Conservation (phyloP, 257 asterid genomes). For the Solanum clarkiae region DNA sequence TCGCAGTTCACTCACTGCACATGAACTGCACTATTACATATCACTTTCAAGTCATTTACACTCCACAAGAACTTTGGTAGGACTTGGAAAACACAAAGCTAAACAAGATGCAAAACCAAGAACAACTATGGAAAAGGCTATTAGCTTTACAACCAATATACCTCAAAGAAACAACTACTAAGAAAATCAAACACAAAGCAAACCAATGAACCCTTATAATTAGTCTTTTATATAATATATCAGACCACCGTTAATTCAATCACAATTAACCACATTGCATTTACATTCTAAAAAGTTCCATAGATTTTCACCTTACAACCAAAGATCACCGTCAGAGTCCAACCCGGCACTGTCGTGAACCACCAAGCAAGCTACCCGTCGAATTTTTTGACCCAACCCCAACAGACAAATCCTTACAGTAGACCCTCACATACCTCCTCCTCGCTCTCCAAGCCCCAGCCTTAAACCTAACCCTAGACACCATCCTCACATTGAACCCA, state of each 20-base stretch:
- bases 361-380: slow-evolving; percentile 46
- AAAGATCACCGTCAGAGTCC: slow-evolving; percentile 39
- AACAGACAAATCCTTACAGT: slow-evolving; percentile 53
- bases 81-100: background rate
- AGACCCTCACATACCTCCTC: slow-evolving; percentile 57
- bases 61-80: background rate
- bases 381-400: slow-evolving; percentile 19
- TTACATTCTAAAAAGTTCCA: background rate
- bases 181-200: background rate
- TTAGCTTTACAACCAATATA: background rate
- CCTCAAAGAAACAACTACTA: background rate
- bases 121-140: background rate
- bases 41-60: background rate
- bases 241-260: background rate
- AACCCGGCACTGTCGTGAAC: slow-evolving; percentile 56
- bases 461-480: slow-evolving; percentile 47
- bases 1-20: background rate
- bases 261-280: background rate
- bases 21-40: background rate
- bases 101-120: background rate
- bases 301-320: background rate
- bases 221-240: background rate
- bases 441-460: slow-evolving; percentile 71
- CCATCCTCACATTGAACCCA: slow-evolving; percentile 52
- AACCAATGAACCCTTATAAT: background rate